Evolutionary conservation across 2,329 filamentous ascomycete genomes (phyloP), one percentile per base, ranked within the genome.

Genomic region (Lasiodiplodia citricola): DNA sequence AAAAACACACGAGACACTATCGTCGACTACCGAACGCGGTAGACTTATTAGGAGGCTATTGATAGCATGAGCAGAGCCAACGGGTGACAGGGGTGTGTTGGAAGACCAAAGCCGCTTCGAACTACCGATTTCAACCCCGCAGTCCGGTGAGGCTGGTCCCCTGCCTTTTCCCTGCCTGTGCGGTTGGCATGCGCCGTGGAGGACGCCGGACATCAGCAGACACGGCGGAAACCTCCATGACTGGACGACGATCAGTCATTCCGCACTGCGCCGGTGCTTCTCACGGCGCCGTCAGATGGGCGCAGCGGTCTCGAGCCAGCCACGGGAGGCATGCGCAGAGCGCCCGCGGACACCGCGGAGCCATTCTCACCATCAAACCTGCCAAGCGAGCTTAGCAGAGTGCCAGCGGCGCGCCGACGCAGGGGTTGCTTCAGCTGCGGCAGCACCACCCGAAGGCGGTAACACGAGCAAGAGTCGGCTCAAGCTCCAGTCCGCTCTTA

Each of bases 1-100:
- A 64, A 35, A 16, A 63, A 52, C 44, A 35, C 60, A 28, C 28
- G 10, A 21, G 44, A 37, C 13, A 21, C 60, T 64, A 64, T 64
- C 60, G 60, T 64, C 44, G 60, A 64, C 60, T 64, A 52, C 60
- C 47, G 28, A 64, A 64, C 60, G 21, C 60, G 60, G 60, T 37
- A 18, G 44, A 28, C 14, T 31, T 64, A 64, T 52, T 52, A 25
- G 44, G 60, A 52, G 44, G 47, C 60, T 64, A 64, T 64, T 64
- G 60, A 64, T 64, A 64, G 60, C 60, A 64, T 64, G 60, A 52
- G 60, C 18, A 28, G 47, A 38, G 38, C 16, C 37, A n/a, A 21
- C 44, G 44, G 60, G 28, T 21, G 47, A 38, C 60, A 64, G 41
- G 60, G 60, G 10, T 31, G 25, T 6, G 38, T 35, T 47, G 28